These are phyloP conservation scores for Blastobotrys raffinosifermentans DNA, from an alignment of 1,139 yeast genomes.

Conservation along the genomic window DNA sequence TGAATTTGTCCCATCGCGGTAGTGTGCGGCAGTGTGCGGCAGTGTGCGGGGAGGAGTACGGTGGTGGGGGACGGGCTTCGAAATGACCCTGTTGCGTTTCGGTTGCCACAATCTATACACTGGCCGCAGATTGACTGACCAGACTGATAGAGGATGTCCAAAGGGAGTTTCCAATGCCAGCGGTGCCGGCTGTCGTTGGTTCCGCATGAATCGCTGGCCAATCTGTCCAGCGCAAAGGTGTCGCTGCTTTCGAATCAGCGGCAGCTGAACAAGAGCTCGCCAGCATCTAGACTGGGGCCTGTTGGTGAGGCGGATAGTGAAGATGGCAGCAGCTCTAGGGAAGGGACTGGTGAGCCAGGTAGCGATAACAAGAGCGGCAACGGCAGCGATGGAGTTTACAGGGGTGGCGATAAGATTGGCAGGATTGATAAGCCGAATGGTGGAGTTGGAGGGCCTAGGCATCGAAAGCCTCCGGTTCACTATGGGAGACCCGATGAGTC, in stretches of 20 bases:
- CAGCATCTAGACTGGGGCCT: no score
- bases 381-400: constrained; percentile 1
- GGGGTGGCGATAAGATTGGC: neutral
- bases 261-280: neutral
- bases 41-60: no score
- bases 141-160: neutral
- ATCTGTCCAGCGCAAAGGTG: constrained; percentile 48
- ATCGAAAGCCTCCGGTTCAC: constrained; percentile 12
- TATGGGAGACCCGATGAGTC: constrained; percentile 32
- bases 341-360: neutral
- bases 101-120: no score
- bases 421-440: constrained; percentile 4
- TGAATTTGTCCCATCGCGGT: no score
- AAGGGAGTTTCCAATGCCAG: constrained; percentile 39
- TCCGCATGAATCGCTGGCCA: constrained; percentile 49
- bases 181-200: constrained; percentile 54
- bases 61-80: no score
- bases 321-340: neutral
- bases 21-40: no score
- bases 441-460: neutral
- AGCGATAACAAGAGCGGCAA: neutral
- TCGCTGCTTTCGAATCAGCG: constrained; percentile 34
- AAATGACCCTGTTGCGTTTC: no score
- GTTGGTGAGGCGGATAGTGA: neutral
- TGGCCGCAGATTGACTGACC: no score